Evolutionary conservation across 1,284 basidiomycete genomes (phyloP), one percentile per base, ranked within the genome.

Genomic region (Stereum hirsutum): DNA sequence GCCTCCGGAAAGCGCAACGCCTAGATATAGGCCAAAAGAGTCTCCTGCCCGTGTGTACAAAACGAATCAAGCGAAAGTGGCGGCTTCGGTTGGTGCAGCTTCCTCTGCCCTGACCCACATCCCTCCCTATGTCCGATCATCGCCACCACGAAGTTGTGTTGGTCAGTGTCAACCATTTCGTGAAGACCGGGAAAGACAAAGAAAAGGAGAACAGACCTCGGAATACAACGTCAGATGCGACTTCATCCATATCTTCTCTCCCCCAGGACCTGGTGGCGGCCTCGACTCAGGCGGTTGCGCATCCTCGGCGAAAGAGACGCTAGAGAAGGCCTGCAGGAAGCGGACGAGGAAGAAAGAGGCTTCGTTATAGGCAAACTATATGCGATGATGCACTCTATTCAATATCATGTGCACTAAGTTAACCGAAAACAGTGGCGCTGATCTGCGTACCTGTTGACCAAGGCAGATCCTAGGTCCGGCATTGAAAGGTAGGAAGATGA

Each of bases 401-500:
- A n/a, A 21, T 41, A 11, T 26, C 4, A 28, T 23, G 23, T 11
- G 8, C 19, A n/a, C n/a, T n/a, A n/a, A n/a, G n/a, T n/a, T n/a
- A n/a, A n/a, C n/a, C n/a, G n/a, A n/a, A n/a, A n/a, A n/a, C n/a
- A n/a, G n/a, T n/a, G n/a, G n/a, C n/a, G n/a, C n/a, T n/a, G n/a
- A n/a, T n/a, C 7, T 5, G 31, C 56, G 10, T 24, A 60, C 68
- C 56, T 70, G 68, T 50, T 71, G 69, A 1, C 69, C 69, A 27
- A 70, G 58, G 45, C 69, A 72, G 44, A 71, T 69, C 4, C 71
- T 63, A 7, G 71, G 70, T 4, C 70, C 70, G 0, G 67, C 70
- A 46, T 69, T 70, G 53, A 73, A 73, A 0, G 71, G 69, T 1
- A 70, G 50, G 51, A 73, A 73, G 36, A 72, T 68, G 58, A 66